Evolutionary conservation across 2,329 filamentous ascomycete genomes (phyloP), one percentile per base, ranked within the genome.

Genomic region (Curvularia spicifera): DNA sequence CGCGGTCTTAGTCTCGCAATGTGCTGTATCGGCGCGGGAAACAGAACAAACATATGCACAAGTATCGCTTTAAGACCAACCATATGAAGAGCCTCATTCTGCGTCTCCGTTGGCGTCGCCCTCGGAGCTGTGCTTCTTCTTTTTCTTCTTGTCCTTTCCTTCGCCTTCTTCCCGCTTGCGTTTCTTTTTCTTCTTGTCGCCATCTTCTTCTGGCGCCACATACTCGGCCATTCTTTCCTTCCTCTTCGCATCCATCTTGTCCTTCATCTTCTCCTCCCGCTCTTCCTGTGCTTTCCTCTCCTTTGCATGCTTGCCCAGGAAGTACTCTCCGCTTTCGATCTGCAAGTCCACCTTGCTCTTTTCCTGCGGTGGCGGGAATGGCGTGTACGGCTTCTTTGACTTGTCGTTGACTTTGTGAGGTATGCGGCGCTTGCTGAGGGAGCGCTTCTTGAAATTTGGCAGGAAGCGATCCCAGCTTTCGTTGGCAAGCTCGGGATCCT

Each of bases 341-440:
- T 99, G 94, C 78, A 93, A 80, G 79, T 99, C 95, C 70, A 99
- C 86, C 87, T 98, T 99, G 87, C 93, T 97, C 91, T 97, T 97
- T 84, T 99, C 94, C 66, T 93, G 93, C 43, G 93, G 87, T 6
- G 95, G 95, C 48, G 95, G 95, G 88, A 99, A 99, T 9, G 95
- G 94, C 65, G 96, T 99, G 83, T 97, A 99, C 12, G 84, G 79
- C 85, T 97, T 98, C 85, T 94, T 96, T 75, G 83, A 79, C 85
- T 99, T 99, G 83, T 99, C 93, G 53, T 87, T 92, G 74, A 99
- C 88, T 72, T 91, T 92, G 83, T 87, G 86, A 0, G 95, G 96
- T 69, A 89, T 87, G 67, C 87, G 86, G 66, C 95, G 85, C 81
- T 93, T 93, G 81, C 87, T 93, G 65, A 98, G 84, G 55, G 89